Percentiles rank a stretch among this genome's conserved stretches.
Conservation (phyloP, 2,329 filamentous ascomycete species). For the Celoporthe dispersa region DNA sequence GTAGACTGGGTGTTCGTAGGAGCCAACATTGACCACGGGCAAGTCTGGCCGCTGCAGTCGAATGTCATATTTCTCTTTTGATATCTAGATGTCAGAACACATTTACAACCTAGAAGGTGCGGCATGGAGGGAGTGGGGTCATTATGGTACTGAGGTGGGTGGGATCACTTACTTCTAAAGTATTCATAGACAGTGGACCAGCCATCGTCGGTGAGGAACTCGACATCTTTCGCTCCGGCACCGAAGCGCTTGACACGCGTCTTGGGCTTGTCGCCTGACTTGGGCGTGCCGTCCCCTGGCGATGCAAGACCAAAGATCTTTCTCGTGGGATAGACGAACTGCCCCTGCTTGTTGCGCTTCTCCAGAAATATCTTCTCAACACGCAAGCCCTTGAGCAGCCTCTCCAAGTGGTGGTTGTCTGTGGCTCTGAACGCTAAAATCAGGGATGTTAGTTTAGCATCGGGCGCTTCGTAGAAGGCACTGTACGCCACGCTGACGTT, state of each 20-base stretch:
- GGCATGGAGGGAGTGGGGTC: neutral
- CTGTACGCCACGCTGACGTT: neutral
- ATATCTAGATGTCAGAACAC: neutral
- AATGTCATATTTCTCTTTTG: conserved; percentile 49
- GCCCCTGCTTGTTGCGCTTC: neutral
- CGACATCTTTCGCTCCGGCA: conserved; percentile 55
- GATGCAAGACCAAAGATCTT: conserved; percentile 39
- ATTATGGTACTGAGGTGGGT: neutral
- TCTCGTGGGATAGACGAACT: neutral
- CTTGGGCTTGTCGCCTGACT: conserved; percentile 36
- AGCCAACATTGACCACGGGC: conserved; percentile 65
- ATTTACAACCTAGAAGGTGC: neutral
- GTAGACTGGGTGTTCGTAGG: conserved; percentile 54
- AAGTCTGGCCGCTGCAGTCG: conserved; percentile 51
- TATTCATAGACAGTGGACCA: neutral
- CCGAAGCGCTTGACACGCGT: conserved; percentile 37
- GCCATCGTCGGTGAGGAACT: conserved; percentile 52
- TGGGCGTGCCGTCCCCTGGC: neutral
- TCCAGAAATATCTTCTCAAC: neutral
- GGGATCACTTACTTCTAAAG: neutral
- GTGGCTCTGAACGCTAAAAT: neutral
- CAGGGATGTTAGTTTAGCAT: neutral
- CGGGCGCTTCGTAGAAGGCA: neutral
- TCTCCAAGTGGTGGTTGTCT: neutral
- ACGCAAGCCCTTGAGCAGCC: neutral